phyloP scores from a whole-genome alignment of 371 early-diverging fungal genomes.

The Mucor racemosus region DNA sequence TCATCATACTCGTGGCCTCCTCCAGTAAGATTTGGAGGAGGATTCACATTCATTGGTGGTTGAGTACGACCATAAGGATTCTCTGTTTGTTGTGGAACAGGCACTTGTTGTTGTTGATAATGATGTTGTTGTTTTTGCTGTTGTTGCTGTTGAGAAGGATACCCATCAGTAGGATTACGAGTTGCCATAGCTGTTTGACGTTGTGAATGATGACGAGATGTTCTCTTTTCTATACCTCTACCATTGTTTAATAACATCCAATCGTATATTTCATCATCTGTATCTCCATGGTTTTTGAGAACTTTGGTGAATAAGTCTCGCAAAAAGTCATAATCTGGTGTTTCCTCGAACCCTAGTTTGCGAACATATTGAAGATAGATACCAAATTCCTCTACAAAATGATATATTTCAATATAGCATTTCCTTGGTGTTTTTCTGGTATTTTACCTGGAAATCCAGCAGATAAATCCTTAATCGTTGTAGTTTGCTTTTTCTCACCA shows the following conservation, averaged over 20 bases:
- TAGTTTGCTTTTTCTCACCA: constrained; percentile 93
- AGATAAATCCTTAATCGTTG: constrained; percentile 84
- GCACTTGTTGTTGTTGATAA: not conserved
- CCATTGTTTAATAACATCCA: constrained; percentile 79
- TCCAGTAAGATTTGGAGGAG: constrained; percentile 4
- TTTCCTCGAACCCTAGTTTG: constrained; percentile 55
- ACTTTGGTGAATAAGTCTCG: constrained; percentile 83
- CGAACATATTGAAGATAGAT: constrained; percentile 87
- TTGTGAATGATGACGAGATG: constrained; percentile 15
- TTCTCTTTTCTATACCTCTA: constrained; percentile 34
- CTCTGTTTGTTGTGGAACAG: not conserved
- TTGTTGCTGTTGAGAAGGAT: constrained; percentile 1
- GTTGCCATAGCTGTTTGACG: constrained; percentile 7
- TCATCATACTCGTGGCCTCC: constrained; percentile 14
- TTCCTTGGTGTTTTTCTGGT: not conserved
- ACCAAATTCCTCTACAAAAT: constrained; percentile 68
- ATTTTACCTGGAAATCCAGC: constrained; percentile 74
- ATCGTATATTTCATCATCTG: constrained; percentile 86
- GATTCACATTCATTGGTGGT: constrained; percentile 11
- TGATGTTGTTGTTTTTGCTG: not conserved
- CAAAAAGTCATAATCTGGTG: constrained; percentile 73
- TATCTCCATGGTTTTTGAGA: constrained; percentile 67
- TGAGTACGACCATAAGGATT: constrained; percentile 19
- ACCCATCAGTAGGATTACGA: not conserved
- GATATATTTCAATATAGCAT: not conserved